Evolutionary conservation across 208 protist genomes (phyloP).

Genomic region (Acanthamoeba sp.): DNA sequence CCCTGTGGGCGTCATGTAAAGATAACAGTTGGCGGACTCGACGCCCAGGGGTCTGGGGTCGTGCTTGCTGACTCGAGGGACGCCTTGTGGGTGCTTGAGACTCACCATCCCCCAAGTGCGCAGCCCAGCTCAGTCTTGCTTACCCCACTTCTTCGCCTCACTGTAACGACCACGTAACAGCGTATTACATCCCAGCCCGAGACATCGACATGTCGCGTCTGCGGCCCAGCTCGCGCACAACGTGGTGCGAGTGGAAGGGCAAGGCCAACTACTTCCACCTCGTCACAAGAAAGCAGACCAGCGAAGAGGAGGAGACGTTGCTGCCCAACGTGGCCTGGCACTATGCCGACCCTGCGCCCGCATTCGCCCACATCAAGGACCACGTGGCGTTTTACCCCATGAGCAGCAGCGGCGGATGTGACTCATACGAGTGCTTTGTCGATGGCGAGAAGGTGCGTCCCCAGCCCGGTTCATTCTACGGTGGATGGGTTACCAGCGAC

Average conservation of each 20-base stretch:
- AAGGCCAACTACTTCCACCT: not conserved
- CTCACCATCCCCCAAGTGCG: not conserved
- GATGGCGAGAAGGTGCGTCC: not conserved
- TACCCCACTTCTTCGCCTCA: not conserved
- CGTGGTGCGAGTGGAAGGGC: constrained; percentile 17
- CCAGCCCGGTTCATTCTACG: constrained; percentile 4
- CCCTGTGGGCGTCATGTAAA: not conserved
- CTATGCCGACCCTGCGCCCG: not conserved
- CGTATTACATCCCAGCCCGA: not conserved
- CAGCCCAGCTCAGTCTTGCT: not conserved
- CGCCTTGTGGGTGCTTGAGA: not conserved
- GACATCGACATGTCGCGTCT: not conserved
- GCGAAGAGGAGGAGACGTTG: not conserved
- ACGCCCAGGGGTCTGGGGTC: not conserved
- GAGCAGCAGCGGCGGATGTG: too few relatives aligned
- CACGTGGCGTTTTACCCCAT: not conserved
- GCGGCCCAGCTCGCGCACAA: not conserved
- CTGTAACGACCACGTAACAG: not conserved
- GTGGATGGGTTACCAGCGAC: not conserved
- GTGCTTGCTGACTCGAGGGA: not conserved
- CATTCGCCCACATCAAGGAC: not conserved
- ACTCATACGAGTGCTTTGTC: not conserved
- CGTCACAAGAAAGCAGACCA: not conserved
- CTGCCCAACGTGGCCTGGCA: not conserved
- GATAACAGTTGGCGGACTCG: not conserved